Percentiles rank a stretch among this genome's conserved stretches.
Conservation (phyloP, 2,329 filamentous ascomycete genomes). For the Colletotrichum limetticola region DNA sequence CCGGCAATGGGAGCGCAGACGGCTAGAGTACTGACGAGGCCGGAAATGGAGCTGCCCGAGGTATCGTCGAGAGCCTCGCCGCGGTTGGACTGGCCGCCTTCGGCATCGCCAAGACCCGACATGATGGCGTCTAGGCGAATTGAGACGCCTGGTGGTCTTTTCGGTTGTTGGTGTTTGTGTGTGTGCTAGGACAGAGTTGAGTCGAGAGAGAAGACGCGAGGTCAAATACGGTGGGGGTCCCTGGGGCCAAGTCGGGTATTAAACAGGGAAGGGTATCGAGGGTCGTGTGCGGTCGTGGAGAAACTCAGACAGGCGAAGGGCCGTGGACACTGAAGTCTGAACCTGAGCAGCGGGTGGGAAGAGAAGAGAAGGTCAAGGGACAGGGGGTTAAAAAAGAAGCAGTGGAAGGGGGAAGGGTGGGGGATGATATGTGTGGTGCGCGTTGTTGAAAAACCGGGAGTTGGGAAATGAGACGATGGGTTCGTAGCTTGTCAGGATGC, state of each 20-base stretch:
- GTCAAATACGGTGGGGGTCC: conserved; percentile 13
- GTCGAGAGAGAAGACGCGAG: neutral
- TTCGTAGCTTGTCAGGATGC: conserved; percentile 4
- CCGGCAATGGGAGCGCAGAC: conserved; percentile 60
- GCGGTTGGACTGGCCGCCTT: conserved; percentile 12
- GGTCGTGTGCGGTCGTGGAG: conserved; percentile 10
- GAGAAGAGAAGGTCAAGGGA: neutral
- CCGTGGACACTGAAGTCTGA: neutral
- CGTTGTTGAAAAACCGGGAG: conserved; percentile 25
- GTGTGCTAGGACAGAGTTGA: neutral
- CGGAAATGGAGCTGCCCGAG: conserved; percentile 36
- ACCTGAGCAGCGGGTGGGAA: neutral
- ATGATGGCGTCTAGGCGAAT: conserved; percentile 16
- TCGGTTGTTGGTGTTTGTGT: neutral
- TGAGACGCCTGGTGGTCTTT: neutral
- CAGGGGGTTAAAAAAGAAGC: neutral
- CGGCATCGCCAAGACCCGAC: neutral
- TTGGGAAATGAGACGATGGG: conserved; percentile 29
- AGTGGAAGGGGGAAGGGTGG: neutral
- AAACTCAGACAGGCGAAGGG: neutral
- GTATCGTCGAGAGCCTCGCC: neutral
- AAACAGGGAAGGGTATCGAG: conserved; percentile 21
- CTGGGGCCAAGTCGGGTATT: conserved; percentile 27
- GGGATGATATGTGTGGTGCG: conserved; percentile 25
- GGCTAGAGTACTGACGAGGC: conserved; percentile 61